Base-by-base conservation (phyloP, 495 filamentous ascomycete species). In the Terfezia claveryi region DNA sequence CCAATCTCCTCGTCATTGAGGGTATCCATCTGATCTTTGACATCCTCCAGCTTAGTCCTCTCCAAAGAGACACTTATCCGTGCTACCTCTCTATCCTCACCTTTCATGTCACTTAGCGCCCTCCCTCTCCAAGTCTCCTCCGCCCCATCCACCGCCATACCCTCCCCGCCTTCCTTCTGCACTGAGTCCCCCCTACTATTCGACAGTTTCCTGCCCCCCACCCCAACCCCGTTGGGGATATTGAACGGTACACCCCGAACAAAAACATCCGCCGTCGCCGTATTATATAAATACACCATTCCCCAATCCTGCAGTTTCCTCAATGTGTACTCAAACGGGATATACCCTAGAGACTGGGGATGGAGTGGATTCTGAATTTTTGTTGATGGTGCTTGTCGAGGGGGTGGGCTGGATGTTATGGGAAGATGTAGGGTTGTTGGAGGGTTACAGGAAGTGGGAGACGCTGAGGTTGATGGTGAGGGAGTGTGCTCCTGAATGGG, bases 261-360 rank as follows among this genome's bases (percentile, higher is more conserved):
- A 51, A 61, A 61, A 16, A 57, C 59, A 32, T 61, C 59, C 32
- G 59, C 59, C 12, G 56, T 61, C 1, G 59, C 44, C 7, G 54
- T 17, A 38, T 61, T 61, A 44, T 44, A 51, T 12, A 61, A 54
- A 50, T 61, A 59, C 11, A 54, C 53, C 32, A 32, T 14, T 17
- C 59, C 59, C 59, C 59, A 61, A 41, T 60, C 57, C 2, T 54
- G 54, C n/a, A 61, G 37, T 23, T 60, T 59, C 32, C 53, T 52
- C 9, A 54, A 53, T 8, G 56, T 61, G 20, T 20, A 20, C 20
- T 20, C 20, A 20, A 20, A 20, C 20, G 20, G 20, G 20, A 20
- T 20, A 20, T 20, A 20, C 20, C 20, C 20, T 20, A 20, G 20
- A 1, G 20, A 20, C 20, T 20, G 20, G 20, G 20, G 20, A 20